Conservation (phyloP, 495 filamentous ascomycete genomes). For the Delitschia confertaspora region DNA sequence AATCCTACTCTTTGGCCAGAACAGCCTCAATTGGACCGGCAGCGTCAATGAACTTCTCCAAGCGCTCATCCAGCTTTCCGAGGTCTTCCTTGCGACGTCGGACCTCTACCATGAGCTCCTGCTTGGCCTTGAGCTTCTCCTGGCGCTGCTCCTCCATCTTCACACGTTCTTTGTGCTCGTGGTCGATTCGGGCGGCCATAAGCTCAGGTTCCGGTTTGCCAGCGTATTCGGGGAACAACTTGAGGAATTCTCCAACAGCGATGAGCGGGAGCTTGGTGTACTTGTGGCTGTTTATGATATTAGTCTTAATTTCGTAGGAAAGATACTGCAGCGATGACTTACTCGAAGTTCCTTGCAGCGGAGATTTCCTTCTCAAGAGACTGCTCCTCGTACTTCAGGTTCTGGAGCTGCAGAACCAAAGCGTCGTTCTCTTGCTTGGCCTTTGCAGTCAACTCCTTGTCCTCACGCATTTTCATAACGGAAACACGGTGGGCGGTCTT, state of each 20-base stretch:
- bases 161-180: slow-evolving; percentile 80
- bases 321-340: slow-evolving; percentile 34
- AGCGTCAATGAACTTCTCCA: slow-evolving; percentile 81
- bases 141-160: slow-evolving; percentile 79
- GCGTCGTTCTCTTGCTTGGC: slow-evolving; percentile 83
- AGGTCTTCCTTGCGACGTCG: slow-evolving; percentile 92
- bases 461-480: slow-evolving; percentile 69
- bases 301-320: slow-evolving; percentile 9
- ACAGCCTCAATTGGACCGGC: slow-evolving; percentile 19
- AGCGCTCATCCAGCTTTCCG: slow-evolving; percentile 73
- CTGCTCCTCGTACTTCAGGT: slow-evolving; percentile 91
- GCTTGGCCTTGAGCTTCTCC: slow-evolving; percentile 80
- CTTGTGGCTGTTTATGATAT: slow-evolving; percentile 58
- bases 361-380: slow-evolving; percentile 84
- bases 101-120: slow-evolving; percentile 84
- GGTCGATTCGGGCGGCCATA: slow-evolving; percentile 86
- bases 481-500: slow-evolving; percentile 76
- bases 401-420: slow-evolving; percentile 86
- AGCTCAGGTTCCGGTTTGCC: slow-evolving; percentile 63
- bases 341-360: slow-evolving; percentile 90
- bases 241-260: slow-evolving; percentile 71
- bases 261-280: slow-evolving; percentile 81
- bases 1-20: slow-evolving; percentile 15
- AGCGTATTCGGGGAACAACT: slow-evolving; percentile 62
- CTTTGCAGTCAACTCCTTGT: slow-evolving; percentile 78